A percentile compares a stretch with the other conserved stretches of the same genome.
Evolutionary conservation across 306 rosid species (phyloP).

Genomic region (Ammopiptanthus mongolicus): DNA sequence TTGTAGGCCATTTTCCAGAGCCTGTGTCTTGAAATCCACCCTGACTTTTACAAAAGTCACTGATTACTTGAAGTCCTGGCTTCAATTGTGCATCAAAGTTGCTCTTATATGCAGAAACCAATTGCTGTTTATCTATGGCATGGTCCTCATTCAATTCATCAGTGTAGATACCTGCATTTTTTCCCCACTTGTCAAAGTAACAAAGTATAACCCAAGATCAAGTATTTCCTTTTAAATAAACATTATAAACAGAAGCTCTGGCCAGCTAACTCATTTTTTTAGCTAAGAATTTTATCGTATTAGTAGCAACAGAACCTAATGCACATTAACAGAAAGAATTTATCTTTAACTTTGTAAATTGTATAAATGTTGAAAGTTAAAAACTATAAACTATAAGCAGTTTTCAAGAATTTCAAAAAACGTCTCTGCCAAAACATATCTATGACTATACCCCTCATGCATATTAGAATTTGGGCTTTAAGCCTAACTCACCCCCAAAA

Average conservation of each 20-base stretch:
- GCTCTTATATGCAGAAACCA: slow-evolving; percentile 33
- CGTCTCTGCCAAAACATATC: too few relatives aligned
- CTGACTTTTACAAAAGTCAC: not conserved
- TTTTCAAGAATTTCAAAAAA: too few relatives aligned
- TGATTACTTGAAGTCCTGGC: slow-evolving; percentile 24
- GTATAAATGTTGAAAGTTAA: too few relatives aligned
- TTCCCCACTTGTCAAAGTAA: not conserved
- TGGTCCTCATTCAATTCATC: slow-evolving; percentile 35
- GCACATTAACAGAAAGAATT: not conserved
- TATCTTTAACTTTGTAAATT: too few relatives aligned
- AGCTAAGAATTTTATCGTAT: not conserved
- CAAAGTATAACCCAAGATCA: not conserved
- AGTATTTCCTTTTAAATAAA: not conserved
- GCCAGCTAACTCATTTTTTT: not conserved
- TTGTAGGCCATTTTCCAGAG: slow-evolving; percentile 50
- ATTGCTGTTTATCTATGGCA: slow-evolving; percentile 28
- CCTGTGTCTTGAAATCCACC: slow-evolving; percentile 28
- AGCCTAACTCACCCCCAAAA: too few relatives aligned
- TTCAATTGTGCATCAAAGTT: slow-evolving; percentile 24
- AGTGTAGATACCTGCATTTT: slow-evolving; percentile 38
- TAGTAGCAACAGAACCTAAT: not conserved
- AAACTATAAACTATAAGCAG: too few relatives aligned
- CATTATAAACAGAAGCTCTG: not conserved
- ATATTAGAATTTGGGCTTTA: too few relatives aligned
- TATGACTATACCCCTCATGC: too few relatives aligned